Evolutionary conservation across 2,329 filamentous ascomycete genomes (phyloP).

Genomic region (Fusarium caatingaense): DNA sequence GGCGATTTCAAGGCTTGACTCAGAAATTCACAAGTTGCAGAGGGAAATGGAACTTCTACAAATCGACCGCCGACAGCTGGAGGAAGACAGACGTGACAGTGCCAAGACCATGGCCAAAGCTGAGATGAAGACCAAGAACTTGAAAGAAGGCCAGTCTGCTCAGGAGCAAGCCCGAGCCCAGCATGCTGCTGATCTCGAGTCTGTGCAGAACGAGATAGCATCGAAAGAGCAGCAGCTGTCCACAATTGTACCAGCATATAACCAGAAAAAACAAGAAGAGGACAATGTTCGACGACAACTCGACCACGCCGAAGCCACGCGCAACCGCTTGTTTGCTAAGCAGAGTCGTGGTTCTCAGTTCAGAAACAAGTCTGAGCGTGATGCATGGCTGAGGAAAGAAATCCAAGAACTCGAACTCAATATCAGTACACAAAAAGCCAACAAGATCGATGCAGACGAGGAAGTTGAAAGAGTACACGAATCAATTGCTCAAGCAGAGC

Average conservation of each 20-base stretch:
- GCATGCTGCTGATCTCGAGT: constrained; percentile 77
- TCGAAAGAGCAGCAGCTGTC: constrained; percentile 81
- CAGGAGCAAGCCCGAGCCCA: constrained; percentile 78
- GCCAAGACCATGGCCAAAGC: constrained; percentile 84
- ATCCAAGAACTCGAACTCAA: constrained; percentile 83
- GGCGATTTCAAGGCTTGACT: constrained; percentile 79
- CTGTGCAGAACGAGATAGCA: constrained; percentile 79
- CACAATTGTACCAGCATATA: constrained; percentile 80
- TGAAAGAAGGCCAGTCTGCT: constrained; percentile 84
- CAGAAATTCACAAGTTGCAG: constrained; percentile 81
- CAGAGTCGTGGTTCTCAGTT: constrained; percentile 91
- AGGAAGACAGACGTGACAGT: constrained; percentile 87
- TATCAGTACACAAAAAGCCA: constrained; percentile 83
- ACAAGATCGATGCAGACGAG: constrained; percentile 84
- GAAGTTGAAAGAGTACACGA: constrained; percentile 79
- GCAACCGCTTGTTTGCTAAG: constrained; percentile 88
- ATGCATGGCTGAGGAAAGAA: constrained; percentile 82
- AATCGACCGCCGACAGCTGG: constrained; percentile 86
- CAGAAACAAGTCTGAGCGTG: constrained; percentile 87
- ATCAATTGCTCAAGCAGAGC: constrained; percentile 78
- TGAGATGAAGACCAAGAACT: constrained; percentile 84
- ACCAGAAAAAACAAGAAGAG: constrained; percentile 78
- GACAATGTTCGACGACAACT: constrained; percentile 76
- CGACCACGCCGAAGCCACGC: constrained; percentile 78
- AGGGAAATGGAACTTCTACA: constrained; percentile 86